Evolutionary conservation across 495 filamentous ascomycete genomes (phyloP).

Genomic region (Xylaria longipes): DNA sequence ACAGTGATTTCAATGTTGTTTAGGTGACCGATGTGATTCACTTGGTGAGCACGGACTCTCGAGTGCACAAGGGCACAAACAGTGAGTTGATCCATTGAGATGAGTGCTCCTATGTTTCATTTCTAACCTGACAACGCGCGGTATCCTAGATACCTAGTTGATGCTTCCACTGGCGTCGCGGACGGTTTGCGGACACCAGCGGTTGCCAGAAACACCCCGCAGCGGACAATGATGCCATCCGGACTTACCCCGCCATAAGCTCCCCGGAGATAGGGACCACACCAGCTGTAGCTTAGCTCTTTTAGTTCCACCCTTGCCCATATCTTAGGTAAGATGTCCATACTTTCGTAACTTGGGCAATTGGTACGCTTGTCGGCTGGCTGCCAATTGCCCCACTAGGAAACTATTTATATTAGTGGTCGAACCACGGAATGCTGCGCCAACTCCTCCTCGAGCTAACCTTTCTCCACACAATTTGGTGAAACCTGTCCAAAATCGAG

Average conservation of each 20-base stretch:
- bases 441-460: not conserved
- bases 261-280: slow-evolving; percentile 1
- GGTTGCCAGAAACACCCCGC: slow-evolving; percentile 2
- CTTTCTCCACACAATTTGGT: slow-evolving; percentile 41
- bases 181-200: not conserved
- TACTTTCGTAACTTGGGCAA: not conserved
- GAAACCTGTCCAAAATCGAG: slow-evolving; percentile 44
- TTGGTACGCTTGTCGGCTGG: not conserved
- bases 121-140: not conserved
- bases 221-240: slow-evolving; percentile 16
- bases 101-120: not conserved
- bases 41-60: not conserved
- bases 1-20: not conserved
- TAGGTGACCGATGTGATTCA: not conserved
- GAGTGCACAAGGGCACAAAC: not conserved
- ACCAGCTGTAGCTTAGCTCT: not conserved
- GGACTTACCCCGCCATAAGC: slow-evolving; percentile 16
- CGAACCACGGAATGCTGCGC: not conserved
- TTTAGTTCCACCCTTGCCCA: not conserved
- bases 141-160: not conserved
- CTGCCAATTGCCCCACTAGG: not conserved
- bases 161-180: not conserved
- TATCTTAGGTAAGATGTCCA: not conserved
- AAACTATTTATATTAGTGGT: slow-evolving; percentile 9
- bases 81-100: not conserved